A percentile compares a stretch with the other conserved stretches of the same genome.
Conservation (phyloP, 352 stramenopile species). For the Globisporangium spiculum region DNA sequence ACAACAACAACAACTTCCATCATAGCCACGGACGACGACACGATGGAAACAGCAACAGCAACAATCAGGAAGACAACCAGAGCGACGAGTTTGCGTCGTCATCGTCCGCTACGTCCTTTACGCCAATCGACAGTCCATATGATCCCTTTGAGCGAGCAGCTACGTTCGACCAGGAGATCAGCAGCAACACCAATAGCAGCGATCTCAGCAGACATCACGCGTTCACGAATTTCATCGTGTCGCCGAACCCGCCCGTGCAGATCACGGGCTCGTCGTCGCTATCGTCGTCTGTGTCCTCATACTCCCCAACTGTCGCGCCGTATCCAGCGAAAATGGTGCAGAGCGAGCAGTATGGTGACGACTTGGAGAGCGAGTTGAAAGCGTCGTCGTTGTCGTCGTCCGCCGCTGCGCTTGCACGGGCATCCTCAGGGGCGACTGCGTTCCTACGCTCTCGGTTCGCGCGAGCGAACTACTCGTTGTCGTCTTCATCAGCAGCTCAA, state of each 20-base stretch:
- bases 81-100: conserved; percentile 12
- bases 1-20: conserved; percentile 16
- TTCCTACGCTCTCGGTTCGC: conserved; percentile 17
- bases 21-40: not conserved
- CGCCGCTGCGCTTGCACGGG: conserved; percentile 7
- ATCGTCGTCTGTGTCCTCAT: not conserved
- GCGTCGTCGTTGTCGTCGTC: not conserved
- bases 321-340: not conserved
- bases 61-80: conserved; percentile 32
- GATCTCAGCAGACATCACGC: not conserved
- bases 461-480: not conserved
- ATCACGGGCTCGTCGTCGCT: conserved; percentile 1
- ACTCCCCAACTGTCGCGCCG: not conserved
- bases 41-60: conserved; percentile 29
- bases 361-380: conserved; percentile 11
- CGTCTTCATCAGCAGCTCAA: conserved; percentile 15
- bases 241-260: conserved; percentile 16
- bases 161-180: not conserved
- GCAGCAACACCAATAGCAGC: conserved; percentile 5
- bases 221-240: conserved; percentile 20
- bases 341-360: not conserved
- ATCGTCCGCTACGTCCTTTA: conserved; percentile 14
- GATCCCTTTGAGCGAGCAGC: not conserved
- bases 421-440: conserved; percentile 17
- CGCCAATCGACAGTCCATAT: conserved; percentile 11